Conservation (phyloP, 179 eudicot species). For the Carnegiea gigantea region DNA sequence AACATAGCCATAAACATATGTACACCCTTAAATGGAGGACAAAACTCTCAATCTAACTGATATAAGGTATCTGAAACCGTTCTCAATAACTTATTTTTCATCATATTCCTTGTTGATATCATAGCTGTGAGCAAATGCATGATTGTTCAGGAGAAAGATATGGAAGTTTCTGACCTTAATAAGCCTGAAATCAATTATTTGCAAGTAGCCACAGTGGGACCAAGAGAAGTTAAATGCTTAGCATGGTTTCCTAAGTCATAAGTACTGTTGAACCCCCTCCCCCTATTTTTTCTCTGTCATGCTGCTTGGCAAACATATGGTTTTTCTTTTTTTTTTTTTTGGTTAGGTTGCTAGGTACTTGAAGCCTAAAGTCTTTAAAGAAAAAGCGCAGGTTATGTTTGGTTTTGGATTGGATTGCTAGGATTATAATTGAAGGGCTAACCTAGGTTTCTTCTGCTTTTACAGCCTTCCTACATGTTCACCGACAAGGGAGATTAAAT, state of each 20-base stretch:
- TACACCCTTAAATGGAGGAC: too few relatives aligned
- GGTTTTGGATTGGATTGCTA: not conserved
- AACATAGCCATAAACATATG: too few relatives aligned
- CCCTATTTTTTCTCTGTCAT: not conserved
- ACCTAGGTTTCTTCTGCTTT: constrained; percentile 10
- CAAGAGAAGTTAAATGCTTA: too few relatives aligned
- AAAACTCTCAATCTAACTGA: not conserved
- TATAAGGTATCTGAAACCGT: too few relatives aligned
- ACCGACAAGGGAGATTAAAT: constrained; percentile 57
- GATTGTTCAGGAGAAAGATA: not conserved
- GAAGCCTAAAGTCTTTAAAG: not conserved
- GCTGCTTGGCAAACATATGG: not conserved
- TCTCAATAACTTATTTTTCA: not conserved
- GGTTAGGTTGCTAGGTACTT: not conserved
- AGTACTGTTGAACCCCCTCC: not conserved
- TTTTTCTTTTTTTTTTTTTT: too few relatives aligned
- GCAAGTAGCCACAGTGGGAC: not conserved
- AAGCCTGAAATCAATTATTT: not conserved
- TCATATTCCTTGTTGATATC: not conserved
- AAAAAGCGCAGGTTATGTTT: not conserved
- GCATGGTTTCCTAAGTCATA: too few relatives aligned
- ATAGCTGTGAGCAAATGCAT: not conserved
- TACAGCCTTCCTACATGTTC: constrained; percentile 98
- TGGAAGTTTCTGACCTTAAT: not conserved
- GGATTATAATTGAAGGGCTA: not conserved